These are phyloP conservation scores for Blastobotrys ciferrii DNA, from an alignment of 1,139 yeast species.

Conservation along the genomic window DNA sequence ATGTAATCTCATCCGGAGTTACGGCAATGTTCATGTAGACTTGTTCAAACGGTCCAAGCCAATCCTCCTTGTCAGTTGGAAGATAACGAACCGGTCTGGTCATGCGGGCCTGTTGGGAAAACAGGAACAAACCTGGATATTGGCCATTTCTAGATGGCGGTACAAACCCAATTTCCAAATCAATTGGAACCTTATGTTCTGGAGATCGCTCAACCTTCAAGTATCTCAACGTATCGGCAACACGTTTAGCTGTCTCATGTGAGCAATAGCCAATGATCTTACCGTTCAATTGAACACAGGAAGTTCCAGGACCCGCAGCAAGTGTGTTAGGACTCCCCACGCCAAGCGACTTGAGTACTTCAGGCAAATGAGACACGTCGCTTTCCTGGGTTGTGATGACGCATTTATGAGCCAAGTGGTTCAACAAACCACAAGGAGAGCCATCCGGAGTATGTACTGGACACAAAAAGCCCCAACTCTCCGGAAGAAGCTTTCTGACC, in stretches of 20 bases:
- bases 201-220: constrained; percentile 81
- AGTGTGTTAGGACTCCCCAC: constrained; percentile 66
- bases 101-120: constrained; percentile 94
- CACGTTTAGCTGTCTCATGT: constrained; percentile 79
- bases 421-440: constrained; percentile 96
- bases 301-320: constrained; percentile 83
- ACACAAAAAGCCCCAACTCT: constrained; percentile 98
- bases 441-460: constrained; percentile 99
- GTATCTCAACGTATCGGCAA: constrained; percentile 86
- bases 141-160: constrained; percentile 96
- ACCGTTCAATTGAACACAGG: constrained; percentile 94
- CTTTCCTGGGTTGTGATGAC: constrained; percentile 72
- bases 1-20: constrained; percentile 85
- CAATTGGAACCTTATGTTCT: constrained; percentile 68
- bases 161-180: constrained; percentile 89
- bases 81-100: constrained; percentile 91
- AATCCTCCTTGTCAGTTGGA: constrained; percentile 78
- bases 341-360: constrained; percentile 69
- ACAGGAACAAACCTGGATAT: constrained; percentile 90
- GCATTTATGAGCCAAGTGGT: constrained; percentile 96
- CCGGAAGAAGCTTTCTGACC: constrained; percentile 93
- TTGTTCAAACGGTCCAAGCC: constrained; percentile 96
- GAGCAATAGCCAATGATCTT: constrained; percentile 91
- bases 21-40: constrained; percentile 96
- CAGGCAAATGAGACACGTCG: constrained; percentile 72